phyloP scores from a whole-genome alignment of 2,329 filamentous ascomycete species.

The Penicillium sp. region DNA sequence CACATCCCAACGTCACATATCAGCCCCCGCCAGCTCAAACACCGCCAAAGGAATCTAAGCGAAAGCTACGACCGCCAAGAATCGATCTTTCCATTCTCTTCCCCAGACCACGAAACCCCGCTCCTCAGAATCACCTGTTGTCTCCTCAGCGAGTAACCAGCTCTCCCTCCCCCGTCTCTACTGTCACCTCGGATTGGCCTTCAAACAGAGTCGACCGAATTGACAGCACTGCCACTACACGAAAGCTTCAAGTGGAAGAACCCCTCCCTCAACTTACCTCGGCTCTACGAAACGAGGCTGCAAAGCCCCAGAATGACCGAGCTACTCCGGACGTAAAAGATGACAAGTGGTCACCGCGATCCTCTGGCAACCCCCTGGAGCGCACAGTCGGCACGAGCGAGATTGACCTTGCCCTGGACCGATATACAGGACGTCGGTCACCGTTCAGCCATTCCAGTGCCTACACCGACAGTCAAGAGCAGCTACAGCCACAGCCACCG shows the following conservation, averaged over 20 bases:
- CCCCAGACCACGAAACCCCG: constrained; percentile 34
- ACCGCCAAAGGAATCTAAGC: constrained; percentile 32
- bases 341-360: constrained; percentile 15
- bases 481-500: constrained; percentile 16
- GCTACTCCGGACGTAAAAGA: constrained; percentile 20
- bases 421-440: constrained; percentile 24
- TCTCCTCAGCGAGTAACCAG: constrained; percentile 41
- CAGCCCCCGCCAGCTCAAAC: constrained; percentile 17
- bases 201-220: constrained; percentile 10
- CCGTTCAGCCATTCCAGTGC: constrained; percentile 24
- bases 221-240: constrained; percentile 17
- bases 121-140: constrained; percentile 28
- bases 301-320: constrained; percentile 15
- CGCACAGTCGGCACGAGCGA: constrained; percentile 31
- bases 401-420: constrained; percentile 31
- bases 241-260: constrained; percentile 26
- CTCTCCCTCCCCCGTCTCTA: constrained; percentile 39
- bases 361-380: constrained; percentile 23
- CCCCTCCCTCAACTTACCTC: constrained; percentile 15
- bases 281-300: constrained; percentile 7
- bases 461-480: constrained; percentile 22
- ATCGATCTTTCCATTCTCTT: constrained; percentile 43
- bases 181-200: constrained; percentile 30
- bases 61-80: constrained; percentile 36
- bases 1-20: constrained; percentile 21